Percentiles rank a stretch among this genome's conserved stretches.
These are phyloP conservation scores for Mollisia scopiformis DNA, from an alignment of 2,329 filamentous ascomycete species.

Conservation along the genomic window DNA sequence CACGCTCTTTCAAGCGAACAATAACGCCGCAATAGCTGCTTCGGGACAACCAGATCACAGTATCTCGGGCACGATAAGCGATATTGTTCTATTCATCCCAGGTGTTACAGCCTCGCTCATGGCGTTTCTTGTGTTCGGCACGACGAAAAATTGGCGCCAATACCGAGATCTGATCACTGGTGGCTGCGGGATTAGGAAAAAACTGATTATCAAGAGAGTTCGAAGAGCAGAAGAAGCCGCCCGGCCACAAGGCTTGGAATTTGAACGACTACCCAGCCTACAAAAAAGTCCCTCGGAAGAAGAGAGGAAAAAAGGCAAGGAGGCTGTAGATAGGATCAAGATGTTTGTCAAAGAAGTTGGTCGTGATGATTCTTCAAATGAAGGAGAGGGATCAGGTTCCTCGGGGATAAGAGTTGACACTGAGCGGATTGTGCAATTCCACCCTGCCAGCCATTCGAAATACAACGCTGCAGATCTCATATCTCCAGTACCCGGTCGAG, in stretches of 20 bases:
- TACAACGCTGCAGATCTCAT: neutral
- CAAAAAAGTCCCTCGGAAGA: constrained; percentile 10
- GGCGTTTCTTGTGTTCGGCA: constrained; percentile 46
- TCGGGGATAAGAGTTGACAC: neutral
- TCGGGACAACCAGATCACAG: constrained; percentile 40
- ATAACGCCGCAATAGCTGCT: constrained; percentile 33
- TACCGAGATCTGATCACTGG: constrained; percentile 31
- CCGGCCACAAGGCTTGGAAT: constrained; percentile 15
- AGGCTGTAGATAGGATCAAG: constrained; percentile 13
- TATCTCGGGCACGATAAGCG: constrained; percentile 32
- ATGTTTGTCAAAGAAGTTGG: constrained; percentile 16
- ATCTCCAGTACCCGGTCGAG: neutral
- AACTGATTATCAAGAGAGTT: constrained; percentile 5
- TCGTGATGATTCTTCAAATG: neutral
- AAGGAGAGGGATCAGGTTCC: neutral
- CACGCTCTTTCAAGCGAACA: constrained; percentile 39
- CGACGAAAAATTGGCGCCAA: constrained; percentile 40
- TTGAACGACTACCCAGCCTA: constrained; percentile 22
- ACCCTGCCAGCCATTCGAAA: neutral
- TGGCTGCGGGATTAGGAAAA: constrained; percentile 21
- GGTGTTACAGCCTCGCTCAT: constrained; percentile 42
- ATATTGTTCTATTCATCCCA: constrained; percentile 42
- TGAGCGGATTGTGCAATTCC: constrained; percentile 9
- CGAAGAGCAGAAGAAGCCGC: constrained; percentile 10
- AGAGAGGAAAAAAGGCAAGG: constrained; percentile 8